Percentiles rank a stretch among this genome's conserved stretches.
Evolutionary conservation across 352 stramenopile genomes (phyloP).

Genomic region (Phytophthora podocarpi): DNA sequence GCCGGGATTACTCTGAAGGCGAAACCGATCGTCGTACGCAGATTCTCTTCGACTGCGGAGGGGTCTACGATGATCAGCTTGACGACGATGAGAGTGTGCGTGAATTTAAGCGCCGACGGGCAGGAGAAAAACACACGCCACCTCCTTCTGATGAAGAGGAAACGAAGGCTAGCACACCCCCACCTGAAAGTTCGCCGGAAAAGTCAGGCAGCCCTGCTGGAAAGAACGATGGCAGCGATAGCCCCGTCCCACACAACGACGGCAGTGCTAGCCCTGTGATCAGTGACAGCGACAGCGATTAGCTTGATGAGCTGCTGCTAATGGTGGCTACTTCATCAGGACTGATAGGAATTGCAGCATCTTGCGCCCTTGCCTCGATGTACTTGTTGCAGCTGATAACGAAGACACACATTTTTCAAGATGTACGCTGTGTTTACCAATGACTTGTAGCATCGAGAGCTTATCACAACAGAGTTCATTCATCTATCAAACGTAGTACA

Average conservation of each 20-base stretch:
- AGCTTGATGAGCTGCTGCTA: constrained; percentile 29
- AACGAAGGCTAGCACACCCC: constrained; percentile 44
- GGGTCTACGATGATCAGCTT: constrained; percentile 68
- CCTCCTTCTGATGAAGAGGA: constrained; percentile 45
- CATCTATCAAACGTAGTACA: too few species aligned
- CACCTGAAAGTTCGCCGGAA: constrained; percentile 26
- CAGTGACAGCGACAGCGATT: constrained; percentile 81
- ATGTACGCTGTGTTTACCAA: too few species aligned
- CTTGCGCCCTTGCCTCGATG: constrained; percentile 7
- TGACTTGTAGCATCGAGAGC: background rate
- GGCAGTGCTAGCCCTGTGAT: constrained; percentile 69
- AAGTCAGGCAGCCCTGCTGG: constrained; percentile 23
- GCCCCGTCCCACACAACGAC: constrained; percentile 28
- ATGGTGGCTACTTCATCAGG: background rate
- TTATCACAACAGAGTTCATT: too few species aligned
- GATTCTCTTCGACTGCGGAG: constrained; percentile 68
- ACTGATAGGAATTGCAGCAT: constrained; percentile 16
- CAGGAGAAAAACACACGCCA: constrained; percentile 25
- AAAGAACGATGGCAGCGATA: constrained; percentile 35
- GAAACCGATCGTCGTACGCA: constrained; percentile 64
- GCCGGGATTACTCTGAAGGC: constrained; percentile 72
- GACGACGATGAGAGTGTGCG: constrained; percentile 69
- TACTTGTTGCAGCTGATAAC: constrained; percentile 8
- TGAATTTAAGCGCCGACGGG: constrained; percentile 66
- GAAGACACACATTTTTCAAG: constrained; percentile 3